Conservation (phyloP, 148 eudicot species). For the Rhododendron mucronatum region DNA sequence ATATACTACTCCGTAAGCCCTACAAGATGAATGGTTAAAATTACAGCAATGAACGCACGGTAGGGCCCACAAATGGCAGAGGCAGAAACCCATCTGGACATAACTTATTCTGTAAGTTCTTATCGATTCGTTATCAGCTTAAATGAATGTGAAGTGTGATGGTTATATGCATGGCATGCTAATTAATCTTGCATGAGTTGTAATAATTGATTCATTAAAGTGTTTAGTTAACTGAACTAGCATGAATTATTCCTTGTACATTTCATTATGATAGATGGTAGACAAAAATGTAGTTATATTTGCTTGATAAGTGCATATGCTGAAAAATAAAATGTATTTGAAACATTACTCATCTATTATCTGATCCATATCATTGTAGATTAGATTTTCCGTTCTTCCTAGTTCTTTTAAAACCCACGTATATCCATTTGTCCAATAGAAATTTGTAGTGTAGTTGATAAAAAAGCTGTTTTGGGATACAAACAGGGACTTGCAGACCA, state of each 20-base stretch:
- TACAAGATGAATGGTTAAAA: no score
- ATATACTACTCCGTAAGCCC: no score
- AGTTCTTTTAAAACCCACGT: no score
- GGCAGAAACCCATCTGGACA: no score
- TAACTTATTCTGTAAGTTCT: neutral
- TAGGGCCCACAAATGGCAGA: no score
- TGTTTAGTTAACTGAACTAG: neutral
- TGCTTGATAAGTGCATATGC: neutral
- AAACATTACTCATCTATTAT: neutral
- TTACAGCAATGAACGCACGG: no score
- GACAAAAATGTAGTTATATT: neutral
- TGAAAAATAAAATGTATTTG: neutral
- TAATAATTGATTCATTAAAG: neutral
- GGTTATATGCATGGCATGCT: neutral
- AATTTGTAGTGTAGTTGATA: neutral
- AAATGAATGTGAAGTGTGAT: neutral
- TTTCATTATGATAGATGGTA: neutral
- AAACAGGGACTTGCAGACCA: conserved; percentile 93
- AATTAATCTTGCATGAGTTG: neutral
- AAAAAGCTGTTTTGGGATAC: neutral
- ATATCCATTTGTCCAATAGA: neutral
- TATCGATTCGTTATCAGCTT: neutral
- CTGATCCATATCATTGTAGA: neutral
- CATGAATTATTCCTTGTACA: neutral
- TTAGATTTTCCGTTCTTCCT: neutral